Conservation (phyloP, 805 yeast species). For the Kodamaea kaohsiungensis region DNA sequence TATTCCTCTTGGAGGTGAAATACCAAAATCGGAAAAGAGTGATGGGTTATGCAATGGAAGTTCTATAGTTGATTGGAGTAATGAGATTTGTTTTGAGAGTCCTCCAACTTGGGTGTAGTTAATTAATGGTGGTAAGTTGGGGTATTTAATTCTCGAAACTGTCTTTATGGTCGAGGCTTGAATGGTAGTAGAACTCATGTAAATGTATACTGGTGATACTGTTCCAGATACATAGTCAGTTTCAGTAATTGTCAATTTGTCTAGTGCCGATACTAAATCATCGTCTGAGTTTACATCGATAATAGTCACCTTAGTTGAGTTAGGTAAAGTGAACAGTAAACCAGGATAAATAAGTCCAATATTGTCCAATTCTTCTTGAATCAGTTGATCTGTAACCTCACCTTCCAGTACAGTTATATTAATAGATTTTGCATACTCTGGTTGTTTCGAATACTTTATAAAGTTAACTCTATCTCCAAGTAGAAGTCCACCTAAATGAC, state of each 20-base stretch:
- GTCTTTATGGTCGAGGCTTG: neutral
- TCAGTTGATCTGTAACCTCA: constrained; percentile 10
- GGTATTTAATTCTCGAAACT: constrained; percentile 35
- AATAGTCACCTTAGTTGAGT: constrained; percentile 14
- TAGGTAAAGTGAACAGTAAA: constrained; percentile 29
- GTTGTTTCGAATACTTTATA: constrained; percentile 47
- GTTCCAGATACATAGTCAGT: constrained; percentile 16
- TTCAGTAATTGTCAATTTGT: constrained; percentile 33
- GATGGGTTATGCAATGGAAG: constrained; percentile 80
- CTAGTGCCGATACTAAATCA: constrained; percentile 34
- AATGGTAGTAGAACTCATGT: constrained; percentile 18
- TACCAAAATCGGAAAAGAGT: constrained; percentile 79
- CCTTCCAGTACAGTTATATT: constrained; percentile 18
- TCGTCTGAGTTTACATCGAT: constrained; percentile 18
- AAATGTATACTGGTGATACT: constrained; percentile 51
- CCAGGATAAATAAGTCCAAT: constrained; percentile 66
- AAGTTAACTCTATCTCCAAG: constrained; percentile 52
- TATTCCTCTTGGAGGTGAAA: constrained; percentile 92
- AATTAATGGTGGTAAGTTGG: constrained; percentile 43
- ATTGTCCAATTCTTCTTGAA: constrained; percentile 49
- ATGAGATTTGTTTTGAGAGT: constrained; percentile 57
- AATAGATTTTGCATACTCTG: constrained; percentile 33
- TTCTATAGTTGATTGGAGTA: constrained; percentile 66
- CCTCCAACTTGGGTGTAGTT: constrained; percentile 76
- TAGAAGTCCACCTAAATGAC: constrained; percentile 41